A percentile compares a stretch with the other conserved stretches of the same genome.
Conservation (phyloP, 176 grass and related monocot species). For the Microstegium vimineum region DNA sequence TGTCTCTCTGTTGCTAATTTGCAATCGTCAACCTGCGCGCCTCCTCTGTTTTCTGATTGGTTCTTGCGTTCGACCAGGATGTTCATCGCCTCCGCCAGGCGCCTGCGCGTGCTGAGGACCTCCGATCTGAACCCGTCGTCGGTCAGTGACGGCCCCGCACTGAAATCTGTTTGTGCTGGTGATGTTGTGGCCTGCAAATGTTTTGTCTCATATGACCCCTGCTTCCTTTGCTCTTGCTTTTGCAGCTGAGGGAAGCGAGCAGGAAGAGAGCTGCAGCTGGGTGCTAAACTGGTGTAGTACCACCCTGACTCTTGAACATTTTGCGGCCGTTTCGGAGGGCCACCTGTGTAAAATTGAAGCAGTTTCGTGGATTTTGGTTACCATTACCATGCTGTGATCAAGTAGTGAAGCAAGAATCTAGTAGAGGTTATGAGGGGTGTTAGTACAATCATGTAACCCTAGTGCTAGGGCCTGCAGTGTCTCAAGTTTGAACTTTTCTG, state of each 20-base stretch:
- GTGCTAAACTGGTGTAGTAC: conserved; percentile 16
- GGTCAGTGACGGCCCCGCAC: conserved; percentile 30
- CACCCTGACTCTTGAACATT: neutral
- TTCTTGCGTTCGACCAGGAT: conserved; percentile 32
- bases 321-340: neutral
- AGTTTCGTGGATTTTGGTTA: neutral
- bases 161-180: neutral
- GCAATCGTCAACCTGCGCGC: neutral
- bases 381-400: neutral
- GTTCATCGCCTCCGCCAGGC: conserved; percentile 69
- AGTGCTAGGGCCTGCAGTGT: neutral
- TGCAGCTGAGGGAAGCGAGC: conserved; percentile 50
- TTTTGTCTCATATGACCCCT: neutral
- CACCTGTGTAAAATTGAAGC: neutral
- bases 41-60: neutral
- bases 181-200: neutral
- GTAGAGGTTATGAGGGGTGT: neutral
- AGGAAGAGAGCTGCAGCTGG: conserved; percentile 51
- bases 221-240: neutral
- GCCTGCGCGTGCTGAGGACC: conserved; percentile 72
- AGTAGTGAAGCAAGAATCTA: neutral
- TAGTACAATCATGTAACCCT: neutral
- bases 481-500: conserved; percentile 14
- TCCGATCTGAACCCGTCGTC: conserved; percentile 52
- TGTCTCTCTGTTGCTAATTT: too few species aligned